Percentiles rank a stretch among this genome's conserved stretches.
Evolutionary conservation across 2,329 filamentous ascomycete genomes (phyloP).

Genomic region (Bipolaris gigantea): DNA sequence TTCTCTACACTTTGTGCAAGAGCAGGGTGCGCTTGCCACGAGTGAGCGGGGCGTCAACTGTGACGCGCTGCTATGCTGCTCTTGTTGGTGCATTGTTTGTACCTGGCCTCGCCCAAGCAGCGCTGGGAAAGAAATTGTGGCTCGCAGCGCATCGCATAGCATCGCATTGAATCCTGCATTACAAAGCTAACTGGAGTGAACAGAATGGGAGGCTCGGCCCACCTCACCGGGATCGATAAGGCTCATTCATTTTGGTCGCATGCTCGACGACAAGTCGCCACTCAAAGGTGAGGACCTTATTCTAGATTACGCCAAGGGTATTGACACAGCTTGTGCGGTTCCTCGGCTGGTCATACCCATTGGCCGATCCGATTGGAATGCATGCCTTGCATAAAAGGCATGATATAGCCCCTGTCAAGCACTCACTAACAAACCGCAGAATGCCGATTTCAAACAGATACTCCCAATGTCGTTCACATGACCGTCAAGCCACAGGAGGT

Average conservation of each 20-base stretch:
- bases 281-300: conserved; percentile 68
- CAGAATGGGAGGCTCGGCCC: conserved; percentile 84
- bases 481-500: conserved; percentile 84
- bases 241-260: conserved; percentile 86
- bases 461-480: conserved; percentile 91
- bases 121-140: not conserved
- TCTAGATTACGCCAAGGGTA: conserved; percentile 18
- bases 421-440: conserved; percentile 55
- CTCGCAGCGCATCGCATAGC: not conserved
- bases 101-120: not conserved
- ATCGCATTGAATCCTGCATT: not conserved
- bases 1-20: not conserved
- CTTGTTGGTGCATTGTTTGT: not conserved
- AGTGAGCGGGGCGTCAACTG: not conserved
- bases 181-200: conserved; percentile 24
- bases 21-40: not conserved
- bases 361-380: conserved; percentile 7
- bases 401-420: not conserved
- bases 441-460: conserved; percentile 73
- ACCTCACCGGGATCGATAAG: conserved; percentile 86
- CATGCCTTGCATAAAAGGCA: conserved; percentile 2
- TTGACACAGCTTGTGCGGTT: conserved; percentile 26
- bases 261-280: conserved; percentile 84
- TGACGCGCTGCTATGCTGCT: not conserved
- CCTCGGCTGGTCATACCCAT: conserved; percentile 18